A percentile compares a stretch with the other conserved stretches of the same genome.
These are phyloP conservation scores for Suillus subaureus DNA, from an alignment of 768 basidiomycete species.

Conservation along the genomic window DNA sequence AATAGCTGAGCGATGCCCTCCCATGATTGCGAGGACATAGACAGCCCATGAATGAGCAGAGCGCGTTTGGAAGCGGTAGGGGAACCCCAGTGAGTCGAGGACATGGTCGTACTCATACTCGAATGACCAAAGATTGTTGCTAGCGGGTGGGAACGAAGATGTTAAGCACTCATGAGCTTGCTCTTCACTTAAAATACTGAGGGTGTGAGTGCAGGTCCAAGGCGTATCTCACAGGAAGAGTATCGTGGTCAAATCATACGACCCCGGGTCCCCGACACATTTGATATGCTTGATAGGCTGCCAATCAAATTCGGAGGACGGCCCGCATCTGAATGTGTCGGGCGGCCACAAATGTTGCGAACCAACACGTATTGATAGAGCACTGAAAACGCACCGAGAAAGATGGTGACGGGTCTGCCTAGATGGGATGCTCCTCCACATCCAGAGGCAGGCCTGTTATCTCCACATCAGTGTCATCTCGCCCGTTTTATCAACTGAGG, in stretches of 20 bases:
- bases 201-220: conserved; percentile 25
- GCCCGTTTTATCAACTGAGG: too few species aligned
- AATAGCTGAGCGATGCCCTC: conserved; percentile 16
- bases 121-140: not conserved
- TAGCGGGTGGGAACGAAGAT: not conserved
- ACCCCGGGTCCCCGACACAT: not conserved
- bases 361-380: not conserved
- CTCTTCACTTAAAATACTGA: not conserved
- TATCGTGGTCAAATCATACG: not conserved
- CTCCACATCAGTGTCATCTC: too few species aligned
- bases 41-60: conserved; percentile 19
- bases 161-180: conserved; percentile 53
- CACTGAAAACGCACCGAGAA: not conserved
- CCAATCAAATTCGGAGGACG: not conserved
- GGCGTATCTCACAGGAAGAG: not conserved
- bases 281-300: not conserved
- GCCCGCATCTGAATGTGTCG: not conserved
- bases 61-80: conserved; percentile 20
- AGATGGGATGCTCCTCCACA: too few species aligned
- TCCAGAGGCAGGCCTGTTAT: too few species aligned
- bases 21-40: conserved; percentile 25
- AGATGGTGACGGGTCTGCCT: not conserved
- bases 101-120: conserved; percentile 4
- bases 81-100: conserved; percentile 20
- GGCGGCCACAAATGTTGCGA: not conserved